Evolutionary conservation across 495 filamentous ascomycete genomes (phyloP).

Genomic region (Bacidia rubella): DNA sequence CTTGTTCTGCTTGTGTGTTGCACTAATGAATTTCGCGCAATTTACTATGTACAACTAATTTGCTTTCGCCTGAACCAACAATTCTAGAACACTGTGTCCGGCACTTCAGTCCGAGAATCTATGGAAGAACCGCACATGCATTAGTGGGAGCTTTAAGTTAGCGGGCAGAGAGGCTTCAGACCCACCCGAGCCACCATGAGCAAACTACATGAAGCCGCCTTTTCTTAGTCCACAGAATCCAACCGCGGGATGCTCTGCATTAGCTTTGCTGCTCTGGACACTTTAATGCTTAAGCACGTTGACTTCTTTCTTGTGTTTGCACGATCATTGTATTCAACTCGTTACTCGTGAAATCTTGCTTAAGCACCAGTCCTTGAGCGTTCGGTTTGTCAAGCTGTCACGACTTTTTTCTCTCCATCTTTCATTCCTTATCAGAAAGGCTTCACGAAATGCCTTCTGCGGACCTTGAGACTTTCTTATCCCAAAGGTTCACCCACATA

Average conservation of each 20-base stretch:
- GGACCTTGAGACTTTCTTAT: conserved; percentile 12
- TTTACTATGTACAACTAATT: neutral
- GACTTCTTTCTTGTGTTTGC: no score
- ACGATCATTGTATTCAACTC: no score
- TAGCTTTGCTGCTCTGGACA: no score
- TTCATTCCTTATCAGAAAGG: no score
- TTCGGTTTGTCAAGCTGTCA: no score
- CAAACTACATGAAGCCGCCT: neutral
- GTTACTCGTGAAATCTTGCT: no score
- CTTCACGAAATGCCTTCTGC: conserved; percentile 38
- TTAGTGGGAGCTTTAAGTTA: neutral
- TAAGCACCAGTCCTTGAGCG: no score
- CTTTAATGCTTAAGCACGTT: no score
- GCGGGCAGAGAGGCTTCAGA: neutral
- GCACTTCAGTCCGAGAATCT: neutral
- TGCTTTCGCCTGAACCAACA: neutral
- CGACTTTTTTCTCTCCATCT: no score
- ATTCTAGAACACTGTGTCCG: neutral
- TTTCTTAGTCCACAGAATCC: neutral
- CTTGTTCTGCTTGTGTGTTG: no score
- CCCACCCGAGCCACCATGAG: neutral
- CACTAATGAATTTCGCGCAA: neutral
- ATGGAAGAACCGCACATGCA: neutral
- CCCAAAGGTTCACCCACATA: conserved; percentile 19
- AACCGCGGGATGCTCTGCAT: neutral